These are phyloP conservation scores for Pythium plurisporium DNA, from an alignment of 352 stramenopile genomes.

Conservation along the genomic window DNA sequence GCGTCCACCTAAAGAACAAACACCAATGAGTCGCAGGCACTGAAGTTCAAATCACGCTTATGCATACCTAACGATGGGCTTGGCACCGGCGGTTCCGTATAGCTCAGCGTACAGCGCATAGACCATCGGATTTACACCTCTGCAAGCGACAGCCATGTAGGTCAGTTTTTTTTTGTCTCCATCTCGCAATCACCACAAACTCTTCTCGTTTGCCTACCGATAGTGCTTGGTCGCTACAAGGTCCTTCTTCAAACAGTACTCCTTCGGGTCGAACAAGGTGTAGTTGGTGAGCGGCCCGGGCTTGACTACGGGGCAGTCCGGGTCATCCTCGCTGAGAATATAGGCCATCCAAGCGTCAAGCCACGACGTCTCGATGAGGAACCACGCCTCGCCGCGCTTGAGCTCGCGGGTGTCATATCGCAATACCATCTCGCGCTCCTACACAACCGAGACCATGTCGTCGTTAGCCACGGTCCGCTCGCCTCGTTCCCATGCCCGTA, in stretches of 20 bases:
- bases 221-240: slow-evolving; percentile 69
- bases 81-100: slow-evolving; percentile 60
- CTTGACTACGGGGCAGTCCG: slow-evolving; percentile 38
- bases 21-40: not conserved
- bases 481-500: not conserved
- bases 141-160: slow-evolving; percentile 18
- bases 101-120: slow-evolving; percentile 74
- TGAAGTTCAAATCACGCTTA: not conserved
- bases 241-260: slow-evolving; percentile 58
- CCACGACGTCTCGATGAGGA: slow-evolving; percentile 73
- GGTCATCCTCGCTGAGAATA: slow-evolving; percentile 62
- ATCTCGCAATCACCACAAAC: not conserved
- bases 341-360: slow-evolving; percentile 80
- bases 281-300: slow-evolving; percentile 68
- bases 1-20: slow-evolving; percentile 35
- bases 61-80: slow-evolving; percentile 46
- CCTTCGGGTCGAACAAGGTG: slow-evolving; percentile 63
- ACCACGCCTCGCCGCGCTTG: slow-evolving; percentile 67
- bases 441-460: not conserved
- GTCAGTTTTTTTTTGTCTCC: too few relatives aligned
- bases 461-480: not conserved
- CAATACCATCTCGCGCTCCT: slow-evolving; percentile 68
- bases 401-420: slow-evolving; percentile 62
- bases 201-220: slow-evolving; percentile 30
- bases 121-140: slow-evolving; percentile 71